phyloP scores from a whole-genome alignment of 1,284 basidiomycete genomes.

The Athelia sp. region DNA sequence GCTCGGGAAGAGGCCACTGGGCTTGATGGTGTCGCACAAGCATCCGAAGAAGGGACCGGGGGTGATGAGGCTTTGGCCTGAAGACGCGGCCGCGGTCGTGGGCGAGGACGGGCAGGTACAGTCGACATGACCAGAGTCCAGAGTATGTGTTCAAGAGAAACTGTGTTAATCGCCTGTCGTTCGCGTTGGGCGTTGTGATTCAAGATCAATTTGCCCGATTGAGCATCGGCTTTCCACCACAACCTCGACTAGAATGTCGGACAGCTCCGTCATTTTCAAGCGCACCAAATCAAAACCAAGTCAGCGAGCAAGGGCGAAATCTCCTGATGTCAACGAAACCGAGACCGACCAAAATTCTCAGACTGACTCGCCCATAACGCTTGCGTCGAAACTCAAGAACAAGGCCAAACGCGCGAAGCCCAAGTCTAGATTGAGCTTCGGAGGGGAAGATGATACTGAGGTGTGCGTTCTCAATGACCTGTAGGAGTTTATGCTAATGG shows the following conservation, averaged over 20 bases:
- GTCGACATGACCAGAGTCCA: constrained; percentile 24
- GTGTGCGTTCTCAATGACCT: constrained; percentile 35
- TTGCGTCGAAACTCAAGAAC: constrained; percentile 64
- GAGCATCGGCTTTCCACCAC: no score
- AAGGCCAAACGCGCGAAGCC: constrained; percentile 59
- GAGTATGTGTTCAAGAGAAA: constrained; percentile 4
- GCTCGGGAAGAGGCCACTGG: constrained; percentile 7
- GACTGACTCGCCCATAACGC: constrained; percentile 45
- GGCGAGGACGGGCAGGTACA: constrained; percentile 31
- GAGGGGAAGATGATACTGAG: constrained; percentile 70
- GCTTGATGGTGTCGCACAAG: constrained; percentile 7
- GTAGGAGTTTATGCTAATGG: constrained; percentile 16
- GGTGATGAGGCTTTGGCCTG: constrained; percentile 26
- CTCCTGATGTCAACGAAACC: constrained; percentile 28
- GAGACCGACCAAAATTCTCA: constrained; percentile 8
- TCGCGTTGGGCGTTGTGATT: constrained; percentile 42
- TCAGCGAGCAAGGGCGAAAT: constrained; percentile 41
- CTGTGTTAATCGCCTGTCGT: constrained; percentile 14
- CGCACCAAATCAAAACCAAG: constrained; percentile 51
- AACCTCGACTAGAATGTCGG: constrained; percentile 16
- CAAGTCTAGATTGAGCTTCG: constrained; percentile 77
- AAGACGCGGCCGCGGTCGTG: constrained; percentile 50
- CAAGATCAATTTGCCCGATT: constrained; percentile 14
- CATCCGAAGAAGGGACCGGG: constrained; percentile 15
- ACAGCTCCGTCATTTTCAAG: constrained; percentile 42